These are phyloP conservation scores for Trichoderma sp. DNA, from an alignment of 2,329 filamentous ascomycete species.

Conservation along the genomic window DNA sequence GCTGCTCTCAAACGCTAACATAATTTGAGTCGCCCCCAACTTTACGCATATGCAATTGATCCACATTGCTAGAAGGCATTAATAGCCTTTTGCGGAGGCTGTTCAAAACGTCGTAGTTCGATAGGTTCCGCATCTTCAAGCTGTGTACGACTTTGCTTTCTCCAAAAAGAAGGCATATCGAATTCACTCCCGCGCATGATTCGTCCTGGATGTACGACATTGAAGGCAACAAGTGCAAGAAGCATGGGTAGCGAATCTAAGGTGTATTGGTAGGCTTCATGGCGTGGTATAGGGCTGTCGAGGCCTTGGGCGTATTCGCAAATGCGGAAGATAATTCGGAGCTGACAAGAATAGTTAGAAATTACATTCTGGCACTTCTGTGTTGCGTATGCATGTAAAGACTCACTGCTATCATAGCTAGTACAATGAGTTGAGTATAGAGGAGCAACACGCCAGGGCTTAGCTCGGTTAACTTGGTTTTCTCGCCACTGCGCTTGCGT, in stretches of 20 bases:
- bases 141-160: neutral
- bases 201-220: neutral
- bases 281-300: neutral
- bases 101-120: neutral
- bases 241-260: neutral
- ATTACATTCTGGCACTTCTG: neutral
- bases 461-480: neutral
- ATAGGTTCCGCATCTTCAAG: neutral
- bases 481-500: neutral
- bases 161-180: neutral
- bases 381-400: neutral
- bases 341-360: neutral
- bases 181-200: neutral
- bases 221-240: neutral
- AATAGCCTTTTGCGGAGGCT: neutral
- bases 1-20: neutral
- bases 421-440: neutral
- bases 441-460: neutral
- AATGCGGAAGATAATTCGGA: neutral
- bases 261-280: neutral
- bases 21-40: neutral
- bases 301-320: neutral
- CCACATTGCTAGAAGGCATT: neutral
- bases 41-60: neutral
- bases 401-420: neutral